Percentiles rank a stretch among this genome's conserved stretches.
Evolutionary conservation across 768 basidiomycete species (phyloP).

Genomic region (Hygrocybe coccinea): DNA sequence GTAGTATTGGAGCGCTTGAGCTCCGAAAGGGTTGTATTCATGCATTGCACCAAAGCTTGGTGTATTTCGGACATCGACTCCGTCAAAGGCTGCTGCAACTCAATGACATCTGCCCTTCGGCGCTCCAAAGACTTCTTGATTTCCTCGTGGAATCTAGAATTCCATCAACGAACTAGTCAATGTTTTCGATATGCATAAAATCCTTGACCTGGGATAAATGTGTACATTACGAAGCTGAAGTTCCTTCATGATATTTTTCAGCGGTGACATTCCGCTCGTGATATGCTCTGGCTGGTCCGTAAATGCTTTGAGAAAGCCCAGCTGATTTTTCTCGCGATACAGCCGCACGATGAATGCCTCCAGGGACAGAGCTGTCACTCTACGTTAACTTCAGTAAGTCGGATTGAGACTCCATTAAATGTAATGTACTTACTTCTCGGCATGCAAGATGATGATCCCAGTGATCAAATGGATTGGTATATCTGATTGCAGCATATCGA

Average conservation of each 20-base stretch:
- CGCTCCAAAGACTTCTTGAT: slow-evolving; percentile 79
- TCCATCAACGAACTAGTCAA: background rate
- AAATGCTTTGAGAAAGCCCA: slow-evolving; percentile 93
- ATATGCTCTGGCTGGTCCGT: slow-evolving; percentile 96
- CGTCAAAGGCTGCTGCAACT: slow-evolving; percentile 82
- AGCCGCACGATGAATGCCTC: slow-evolving; percentile 93
- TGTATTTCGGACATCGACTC: slow-evolving; percentile 91
- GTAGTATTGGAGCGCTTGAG: slow-evolving; percentile 79
- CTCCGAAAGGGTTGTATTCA: slow-evolving; percentile 84
- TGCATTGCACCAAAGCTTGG: slow-evolving; percentile 86
- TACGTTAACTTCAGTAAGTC: slow-evolving; percentile 24
- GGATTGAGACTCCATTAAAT: background rate
- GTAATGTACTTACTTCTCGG: slow-evolving; percentile 62
- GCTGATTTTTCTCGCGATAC: slow-evolving; percentile 83
- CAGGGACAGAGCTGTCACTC: slow-evolving; percentile 76
- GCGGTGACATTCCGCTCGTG: slow-evolving; percentile 84
- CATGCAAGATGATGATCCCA: slow-evolving; percentile 85
- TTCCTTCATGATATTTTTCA: slow-evolving; percentile 90
- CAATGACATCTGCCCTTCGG: slow-evolving; percentile 85
- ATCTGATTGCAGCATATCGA: slow-evolving; percentile 86
- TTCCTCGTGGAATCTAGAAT: slow-evolving; percentile 77
- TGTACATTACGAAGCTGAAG: slow-evolving; percentile 84
- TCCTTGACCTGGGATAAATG: slow-evolving; percentile 78
- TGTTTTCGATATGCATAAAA: background rate
- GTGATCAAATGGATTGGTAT: slow-evolving; percentile 84